Conservation (phyloP, 2,329 filamentous ascomycete genomes). For the Fusarium mundagurra region DNA sequence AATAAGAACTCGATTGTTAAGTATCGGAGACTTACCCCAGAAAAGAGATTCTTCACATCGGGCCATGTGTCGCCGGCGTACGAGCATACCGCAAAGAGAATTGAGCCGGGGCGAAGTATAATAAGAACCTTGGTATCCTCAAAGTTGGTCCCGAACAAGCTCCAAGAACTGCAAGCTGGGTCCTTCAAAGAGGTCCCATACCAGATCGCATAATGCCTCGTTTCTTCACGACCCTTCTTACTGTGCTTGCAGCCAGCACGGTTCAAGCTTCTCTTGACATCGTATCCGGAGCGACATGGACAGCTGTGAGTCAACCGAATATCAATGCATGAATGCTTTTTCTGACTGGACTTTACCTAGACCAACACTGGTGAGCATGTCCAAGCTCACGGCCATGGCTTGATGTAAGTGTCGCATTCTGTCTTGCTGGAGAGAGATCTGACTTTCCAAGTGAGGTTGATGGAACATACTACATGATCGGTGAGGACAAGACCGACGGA, state of each 20-base stretch:
- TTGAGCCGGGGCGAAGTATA: neutral
- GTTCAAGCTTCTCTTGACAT: slow-evolving; percentile 45
- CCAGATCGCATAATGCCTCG: neutral
- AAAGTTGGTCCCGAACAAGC: neutral
- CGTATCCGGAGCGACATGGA: slow-evolving; percentile 59
- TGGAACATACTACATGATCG: slow-evolving; percentile 72
- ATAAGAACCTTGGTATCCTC: neutral
- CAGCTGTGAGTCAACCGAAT: slow-evolving; percentile 46
- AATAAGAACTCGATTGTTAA: rapidly evolving
- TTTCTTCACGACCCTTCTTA: slow-evolving; percentile 1
- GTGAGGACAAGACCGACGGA: slow-evolving; percentile 75
- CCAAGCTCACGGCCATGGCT: slow-evolving; percentile 73
- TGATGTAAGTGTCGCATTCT: slow-evolving; percentile 55
- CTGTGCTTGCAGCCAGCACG: slow-evolving; percentile 4
- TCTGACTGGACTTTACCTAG: slow-evolving; percentile 15
- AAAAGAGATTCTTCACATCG: neutral
- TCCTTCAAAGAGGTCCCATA: neutral
- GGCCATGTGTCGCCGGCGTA: neutral
- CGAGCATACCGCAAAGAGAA: slow-evolving; percentile 1
- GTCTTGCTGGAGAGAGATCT: rapidly evolving
- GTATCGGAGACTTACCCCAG: neutral
- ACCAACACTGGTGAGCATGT: slow-evolving; percentile 63
- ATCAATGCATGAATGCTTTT: rapidly evolving
- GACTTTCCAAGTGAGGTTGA: slow-evolving; percentile 48
- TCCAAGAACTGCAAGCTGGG: neutral